phyloP scores from a whole-genome alignment of 257 asterid genomes.

The Penstemon eatonii region DNA sequence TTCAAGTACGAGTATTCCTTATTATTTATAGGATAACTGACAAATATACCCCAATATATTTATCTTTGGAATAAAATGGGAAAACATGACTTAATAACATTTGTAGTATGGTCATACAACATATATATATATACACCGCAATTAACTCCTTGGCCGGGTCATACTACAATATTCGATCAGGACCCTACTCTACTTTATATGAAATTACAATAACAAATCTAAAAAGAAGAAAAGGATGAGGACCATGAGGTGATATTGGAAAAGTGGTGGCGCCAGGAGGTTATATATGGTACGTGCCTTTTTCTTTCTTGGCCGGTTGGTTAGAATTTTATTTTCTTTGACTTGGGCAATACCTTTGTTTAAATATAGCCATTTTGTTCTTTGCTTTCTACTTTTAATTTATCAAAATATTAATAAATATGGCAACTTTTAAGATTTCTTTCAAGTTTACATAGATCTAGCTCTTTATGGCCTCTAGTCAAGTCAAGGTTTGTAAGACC shows the following conservation, averaged over 20 bases:
- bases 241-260: background rate
- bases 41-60: no score
- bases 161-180: background rate
- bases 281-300: conserved; percentile 6
- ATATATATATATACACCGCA: no score
- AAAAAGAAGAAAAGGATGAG: conserved; percentile 14
- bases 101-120: no score
- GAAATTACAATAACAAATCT: conserved; percentile 21
- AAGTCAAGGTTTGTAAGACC: no score
- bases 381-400: background rate
- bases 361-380: conserved; percentile 7
- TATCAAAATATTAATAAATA: background rate
- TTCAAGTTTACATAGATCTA: background rate
- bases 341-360: conserved; percentile 30
- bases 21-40: no score
- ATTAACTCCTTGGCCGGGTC: no score
- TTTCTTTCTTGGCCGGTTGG: conserved; percentile 37
- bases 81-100: no score
- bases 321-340: conserved; percentile 29
- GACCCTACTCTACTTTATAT: background rate
- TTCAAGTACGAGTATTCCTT: no score
- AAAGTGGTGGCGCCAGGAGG: conserved; percentile 22
- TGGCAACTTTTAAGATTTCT: background rate
- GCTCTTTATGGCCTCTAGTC: no score
- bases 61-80: no score